Conservation (phyloP, 2,329 filamentous ascomycete species). For the Alternaria ethzedia region DNA sequence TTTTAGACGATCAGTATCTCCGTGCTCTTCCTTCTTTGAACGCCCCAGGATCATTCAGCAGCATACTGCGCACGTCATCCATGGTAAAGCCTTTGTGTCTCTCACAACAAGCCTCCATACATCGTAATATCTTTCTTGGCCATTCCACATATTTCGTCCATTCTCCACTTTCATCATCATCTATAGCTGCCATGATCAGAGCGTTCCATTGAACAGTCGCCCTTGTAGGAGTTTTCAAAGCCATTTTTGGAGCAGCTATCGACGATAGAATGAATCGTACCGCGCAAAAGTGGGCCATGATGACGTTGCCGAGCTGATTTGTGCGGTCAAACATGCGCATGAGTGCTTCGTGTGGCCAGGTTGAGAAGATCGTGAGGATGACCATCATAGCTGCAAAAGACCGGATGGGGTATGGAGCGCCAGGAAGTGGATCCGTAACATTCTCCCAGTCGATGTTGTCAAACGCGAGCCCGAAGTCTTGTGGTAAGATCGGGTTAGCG, state of each 20-base stretch:
- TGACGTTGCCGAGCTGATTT: slow-evolving; percentile 21
- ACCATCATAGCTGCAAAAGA: slow-evolving; percentile 26
- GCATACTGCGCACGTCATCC: slow-evolving; percentile 11
- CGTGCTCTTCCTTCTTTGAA: slow-evolving; percentile 17
- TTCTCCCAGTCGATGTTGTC: slow-evolving; percentile 11
- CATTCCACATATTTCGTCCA: slow-evolving; percentile 46
- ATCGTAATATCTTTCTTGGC: slow-evolving; percentile 25
- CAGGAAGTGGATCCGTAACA: slow-evolving; percentile 9
- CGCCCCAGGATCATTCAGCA: slow-evolving; percentile 52
- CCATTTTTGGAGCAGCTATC: slow-evolving; percentile 14
- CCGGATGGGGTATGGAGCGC: background rate
- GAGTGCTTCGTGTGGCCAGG: slow-evolving; percentile 26
- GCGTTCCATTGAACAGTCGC: slow-evolving; percentile 49
- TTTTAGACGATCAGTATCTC: too few relatives aligned
- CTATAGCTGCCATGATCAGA: slow-evolving; percentile 39
- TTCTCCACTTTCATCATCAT: slow-evolving; percentile 31
- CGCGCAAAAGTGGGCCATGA: slow-evolving; percentile 24
- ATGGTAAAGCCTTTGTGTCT: slow-evolving; percentile 15
- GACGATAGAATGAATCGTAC: slow-evolving; percentile 23
- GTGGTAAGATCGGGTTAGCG: slow-evolving; percentile 16
- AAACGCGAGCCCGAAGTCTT: background rate
- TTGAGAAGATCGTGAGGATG: slow-evolving; percentile 21
- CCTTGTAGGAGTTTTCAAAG: slow-evolving; percentile 17
- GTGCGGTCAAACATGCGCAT: slow-evolving; percentile 19
- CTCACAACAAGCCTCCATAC: slow-evolving; percentile 14